Percentiles rank a stretch among this genome's conserved stretches.
phyloP scores from a whole-genome alignment of 192 early-diverging fungal species.

The Cetraspora pellucida region DNA sequence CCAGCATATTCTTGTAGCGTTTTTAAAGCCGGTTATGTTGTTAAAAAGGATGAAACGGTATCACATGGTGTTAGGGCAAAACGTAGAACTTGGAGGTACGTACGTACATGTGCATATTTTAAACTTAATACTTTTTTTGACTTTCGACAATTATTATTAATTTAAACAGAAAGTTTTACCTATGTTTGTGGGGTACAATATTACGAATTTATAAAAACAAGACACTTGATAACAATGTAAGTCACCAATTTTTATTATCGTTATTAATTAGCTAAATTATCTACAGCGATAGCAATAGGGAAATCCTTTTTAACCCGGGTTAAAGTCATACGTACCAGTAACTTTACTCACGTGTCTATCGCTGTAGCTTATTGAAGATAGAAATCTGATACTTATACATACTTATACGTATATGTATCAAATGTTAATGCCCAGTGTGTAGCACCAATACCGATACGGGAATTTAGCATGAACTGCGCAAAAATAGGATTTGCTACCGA shows the following conservation, averaged over 20 bases:
- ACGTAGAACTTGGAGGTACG: constrained; percentile 40
- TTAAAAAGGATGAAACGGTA: constrained; percentile 42
- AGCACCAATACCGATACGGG: constrained; percentile 34
- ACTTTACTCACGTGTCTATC: no score
- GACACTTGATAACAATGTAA: constrained; percentile 22
- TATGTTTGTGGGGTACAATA: constrained; percentile 41
- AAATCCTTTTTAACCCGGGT: no score
- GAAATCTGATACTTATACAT: no score
- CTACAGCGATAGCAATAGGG: no score
- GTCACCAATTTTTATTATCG: neutral
- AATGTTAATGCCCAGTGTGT: neutral
- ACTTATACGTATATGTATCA: neutral
- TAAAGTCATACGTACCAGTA: no score
- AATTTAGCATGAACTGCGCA: constrained; percentile 41
- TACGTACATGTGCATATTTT: neutral
- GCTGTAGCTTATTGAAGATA: no score
- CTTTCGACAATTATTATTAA: neutral
- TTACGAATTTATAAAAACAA: constrained; percentile 36
- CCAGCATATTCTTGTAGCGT: constrained; percentile 46
- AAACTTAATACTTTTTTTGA: neutral
- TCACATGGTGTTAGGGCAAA: constrained; percentile 25
- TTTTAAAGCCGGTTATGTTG: constrained; percentile 33
- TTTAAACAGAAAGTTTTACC: constrained; percentile 33
- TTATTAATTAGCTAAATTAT: no score
- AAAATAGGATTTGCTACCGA: constrained; percentile 37